Conservation (phyloP, 1,139 yeast genomes). For the Taphrina sp. region DNA sequence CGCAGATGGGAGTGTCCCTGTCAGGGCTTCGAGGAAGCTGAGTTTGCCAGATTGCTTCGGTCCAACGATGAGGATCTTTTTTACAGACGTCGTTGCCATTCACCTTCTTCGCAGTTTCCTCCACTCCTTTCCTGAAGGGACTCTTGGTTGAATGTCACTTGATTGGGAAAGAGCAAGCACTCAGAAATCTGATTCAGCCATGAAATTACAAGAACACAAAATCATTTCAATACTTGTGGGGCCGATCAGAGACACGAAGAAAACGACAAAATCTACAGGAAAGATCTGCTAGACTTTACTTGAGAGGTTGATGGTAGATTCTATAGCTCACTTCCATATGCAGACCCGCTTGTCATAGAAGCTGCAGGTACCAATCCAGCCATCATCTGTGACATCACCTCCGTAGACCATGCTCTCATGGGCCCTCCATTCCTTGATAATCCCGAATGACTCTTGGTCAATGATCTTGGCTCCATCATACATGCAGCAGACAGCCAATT, state of each 20-base stretch:
- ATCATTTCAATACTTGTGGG: too few relatives aligned
- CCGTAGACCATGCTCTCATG: conserved; percentile 34
- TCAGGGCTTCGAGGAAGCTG: conserved; percentile 27
- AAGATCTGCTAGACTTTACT: too few relatives aligned
- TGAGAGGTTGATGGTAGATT: too few relatives aligned
- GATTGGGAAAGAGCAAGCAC: too few relatives aligned
- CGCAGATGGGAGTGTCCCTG: conserved; percentile 23
- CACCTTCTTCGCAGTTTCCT: too few relatives aligned
- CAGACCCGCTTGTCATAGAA: conserved; percentile 31
- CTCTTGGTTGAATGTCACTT: too few relatives aligned
- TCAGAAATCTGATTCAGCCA: too few relatives aligned
- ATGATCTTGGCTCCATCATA: conserved; percentile 33
- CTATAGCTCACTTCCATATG: conserved; percentile 22
- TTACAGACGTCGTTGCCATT: too few relatives aligned
- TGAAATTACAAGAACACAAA: too few relatives aligned
- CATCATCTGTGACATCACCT: conserved; percentile 18
- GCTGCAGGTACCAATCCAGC: conserved; percentile 31
- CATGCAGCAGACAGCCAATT: conserved; percentile 30
- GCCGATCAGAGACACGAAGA: too few relatives aligned
- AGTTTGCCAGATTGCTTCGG: conserved; percentile 30
- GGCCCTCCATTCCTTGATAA: not conserved
- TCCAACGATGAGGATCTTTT: conserved; percentile 26
- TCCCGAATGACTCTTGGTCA: conserved; percentile 9
- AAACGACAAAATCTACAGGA: too few relatives aligned
- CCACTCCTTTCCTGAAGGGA: too few relatives aligned